Conservation (phyloP, 2,329 filamentous ascomycete genomes). For the Dothistroma pini region DNA sequence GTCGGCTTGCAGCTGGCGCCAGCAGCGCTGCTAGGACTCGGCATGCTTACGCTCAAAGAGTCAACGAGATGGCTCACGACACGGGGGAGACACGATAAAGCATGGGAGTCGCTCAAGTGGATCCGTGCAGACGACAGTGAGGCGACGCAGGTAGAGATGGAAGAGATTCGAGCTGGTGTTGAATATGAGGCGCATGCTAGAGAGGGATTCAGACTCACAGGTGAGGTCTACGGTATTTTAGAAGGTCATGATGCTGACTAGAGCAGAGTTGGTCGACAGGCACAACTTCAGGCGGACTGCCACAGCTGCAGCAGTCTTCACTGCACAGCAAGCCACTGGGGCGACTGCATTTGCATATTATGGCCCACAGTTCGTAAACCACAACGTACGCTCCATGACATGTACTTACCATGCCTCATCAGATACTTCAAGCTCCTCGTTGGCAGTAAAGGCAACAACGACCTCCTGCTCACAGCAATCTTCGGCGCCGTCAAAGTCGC, state of each 20-base stretch:
- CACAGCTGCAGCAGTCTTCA: slow-evolving; percentile 48
- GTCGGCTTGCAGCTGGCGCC: slow-evolving; percentile 52
- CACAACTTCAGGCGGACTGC: slow-evolving; percentile 45
- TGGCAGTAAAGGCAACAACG: slow-evolving; percentile 41
- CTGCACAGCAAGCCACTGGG: slow-evolving; percentile 52
- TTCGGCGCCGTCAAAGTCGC: slow-evolving; percentile 54
- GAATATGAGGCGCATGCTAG: slow-evolving; percentile 45
- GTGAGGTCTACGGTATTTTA: background rate
- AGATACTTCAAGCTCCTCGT: slow-evolving; percentile 51
- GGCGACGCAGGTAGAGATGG: slow-evolving; percentile 44
- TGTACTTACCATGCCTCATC: background rate
- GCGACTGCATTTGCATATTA: slow-evolving; percentile 55
- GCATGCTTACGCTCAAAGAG: slow-evolving; percentile 49
- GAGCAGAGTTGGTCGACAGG: slow-evolving; percentile 42
- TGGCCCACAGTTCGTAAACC: slow-evolving; percentile 41
- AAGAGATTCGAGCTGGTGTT: slow-evolving; percentile 49
- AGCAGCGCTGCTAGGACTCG: slow-evolving; percentile 46
- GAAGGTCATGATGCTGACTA: background rate
- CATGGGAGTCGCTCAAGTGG: slow-evolving; percentile 50
- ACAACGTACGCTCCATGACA: too few relatives aligned
- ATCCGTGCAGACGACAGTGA: slow-evolving; percentile 46
- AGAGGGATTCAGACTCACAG: slow-evolving; percentile 20
- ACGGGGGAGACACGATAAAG: slow-evolving; percentile 44
- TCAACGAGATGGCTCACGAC: slow-evolving; percentile 50
- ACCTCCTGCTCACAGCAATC: slow-evolving; percentile 50